Base-by-base conservation (phyloP, 2,329 filamentous ascomycete species). In the Periconia macrospinosa region DNA sequence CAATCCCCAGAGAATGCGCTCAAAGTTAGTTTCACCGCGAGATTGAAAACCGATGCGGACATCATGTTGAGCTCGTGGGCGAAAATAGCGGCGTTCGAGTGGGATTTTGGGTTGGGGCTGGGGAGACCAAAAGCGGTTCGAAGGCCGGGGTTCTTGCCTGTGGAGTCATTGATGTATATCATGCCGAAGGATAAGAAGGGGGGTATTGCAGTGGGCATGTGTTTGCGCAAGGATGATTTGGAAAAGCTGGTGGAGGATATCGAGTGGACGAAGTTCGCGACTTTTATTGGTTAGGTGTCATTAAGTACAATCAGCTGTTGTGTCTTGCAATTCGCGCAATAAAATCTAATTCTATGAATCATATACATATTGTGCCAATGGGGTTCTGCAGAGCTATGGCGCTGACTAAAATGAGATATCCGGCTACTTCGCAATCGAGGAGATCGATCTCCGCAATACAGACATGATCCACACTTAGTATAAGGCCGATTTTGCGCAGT, bases 51-150 rank as follows among this genome's bases (percentile, higher is more conserved):
- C 5, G 45, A 48, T 20, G 48, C 79, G 2, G 71, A 83, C 37
- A 65, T 85, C 2, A 78, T 80, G 73, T 54, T 85, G 6, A 83
- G 79, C 52, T 85, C 81, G 1, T 86, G 82, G 83, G 75, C 76
- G 0, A 79, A 80, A 48, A 62, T 81, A 2, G 66, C 75, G 6
- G 72, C 69, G 14, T 80, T 79, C 55, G 66, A 74, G 0, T 66
- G 79, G 7, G 78, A 83, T 43, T 85, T 85, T 52, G 71, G 72
- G 0, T 57, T 78, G 1, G 77, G 75, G 0, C 57, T 84, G 2
- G 82, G 81, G 0, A 69, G 57, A 17, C 79, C 82, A 0, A 75
- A 75, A 51, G 72, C 71, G 0, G 81, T 84, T 19, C 67, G 81
- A 0, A 67, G 82, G 44, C 82, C 82, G 3, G 53, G 60, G 1